Base-by-base conservation (phyloP, 2,329 filamentous ascomycete genomes). In the Fusarium subtropicale region DNA sequence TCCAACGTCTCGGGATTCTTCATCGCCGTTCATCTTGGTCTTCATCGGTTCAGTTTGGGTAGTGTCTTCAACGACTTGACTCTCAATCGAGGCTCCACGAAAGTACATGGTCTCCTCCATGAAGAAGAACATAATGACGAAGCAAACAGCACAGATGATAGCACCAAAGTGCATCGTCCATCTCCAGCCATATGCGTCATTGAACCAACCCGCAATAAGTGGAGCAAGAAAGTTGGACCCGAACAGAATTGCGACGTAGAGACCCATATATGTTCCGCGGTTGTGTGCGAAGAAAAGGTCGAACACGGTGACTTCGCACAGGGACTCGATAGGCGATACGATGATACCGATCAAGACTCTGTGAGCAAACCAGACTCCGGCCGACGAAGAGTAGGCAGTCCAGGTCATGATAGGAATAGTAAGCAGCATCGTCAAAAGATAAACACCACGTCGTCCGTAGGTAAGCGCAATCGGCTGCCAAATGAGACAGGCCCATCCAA, bases 51-150 rank as follows among this genome's bases (percentile, higher is more conserved):
- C n/a, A 1, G 38, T 24, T 5, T 16, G 30, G 5, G 15, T 26
- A 4, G 2, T 20, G 3, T 44, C 38, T 3, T 41, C 20, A 18
- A 24, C 6, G 9, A 30, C 16, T 13, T 58, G 18, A 3, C 55
- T 44, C 26, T 58, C 47, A 4, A 58, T 28, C 2, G 30, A 54
- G 7, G n/a, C 8, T 16, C 20, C 24, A 1, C 55, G 47, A 39
- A 54, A 58, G 30, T 54, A 58, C 48, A 58, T 58, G 0, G 56
- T 58, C 33, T 58, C 56, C 20, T 58, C 56, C 48, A 54, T 55
- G 2, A 55, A 58, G 16, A 58, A 28, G 3, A 58, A 58, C 31
- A 58, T 54, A 2, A 58, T 10, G 3, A 55, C 1, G 16, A 58
- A 45, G 15, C 31, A 45, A 1, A 58, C 20, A 9, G 39, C 24